phyloP scores from a whole-genome alignment of 805 yeast species.

The Schizosaccharomyces lindneri region DNA sequence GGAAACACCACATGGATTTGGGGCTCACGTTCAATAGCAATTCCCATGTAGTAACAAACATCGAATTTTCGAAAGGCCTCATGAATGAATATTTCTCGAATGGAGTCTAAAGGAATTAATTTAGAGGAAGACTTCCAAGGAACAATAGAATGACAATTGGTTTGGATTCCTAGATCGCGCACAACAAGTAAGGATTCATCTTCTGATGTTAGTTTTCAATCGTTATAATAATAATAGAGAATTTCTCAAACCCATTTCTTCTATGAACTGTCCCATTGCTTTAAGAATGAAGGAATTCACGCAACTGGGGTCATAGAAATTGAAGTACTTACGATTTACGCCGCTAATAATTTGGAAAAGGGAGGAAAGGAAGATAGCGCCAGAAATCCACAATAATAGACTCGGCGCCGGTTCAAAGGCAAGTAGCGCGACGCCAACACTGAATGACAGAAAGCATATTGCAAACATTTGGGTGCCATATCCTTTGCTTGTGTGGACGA shows the following conservation, averaged over 20 bases:
- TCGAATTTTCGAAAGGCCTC: background rate
- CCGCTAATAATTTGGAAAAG: background rate
- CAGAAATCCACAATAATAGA: background rate
- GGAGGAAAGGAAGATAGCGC: background rate
- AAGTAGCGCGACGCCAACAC: background rate
- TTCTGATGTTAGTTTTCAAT: background rate
- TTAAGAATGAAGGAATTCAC: too few relatives aligned
- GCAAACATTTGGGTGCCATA: slow-evolving; percentile 1
- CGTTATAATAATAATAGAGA: too few relatives aligned
- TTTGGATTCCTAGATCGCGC: background rate
- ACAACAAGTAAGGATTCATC: background rate
- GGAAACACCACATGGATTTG: background rate
- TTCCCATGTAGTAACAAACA: background rate
- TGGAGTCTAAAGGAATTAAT: background rate
- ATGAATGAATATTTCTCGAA: background rate
- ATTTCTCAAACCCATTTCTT: too few relatives aligned
- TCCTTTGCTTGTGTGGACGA: background rate
- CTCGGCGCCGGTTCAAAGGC: background rate
- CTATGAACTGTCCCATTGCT: too few relatives aligned
- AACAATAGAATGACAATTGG: background rate
- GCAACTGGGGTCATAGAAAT: background rate
- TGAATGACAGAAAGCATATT: background rate
- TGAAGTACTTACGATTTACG: background rate
- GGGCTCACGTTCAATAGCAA: background rate
- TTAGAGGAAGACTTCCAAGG: slow-evolving; percentile 1